Base-by-base conservation (phyloP, 306 rosid species). In the Argentina anserina region DNA sequence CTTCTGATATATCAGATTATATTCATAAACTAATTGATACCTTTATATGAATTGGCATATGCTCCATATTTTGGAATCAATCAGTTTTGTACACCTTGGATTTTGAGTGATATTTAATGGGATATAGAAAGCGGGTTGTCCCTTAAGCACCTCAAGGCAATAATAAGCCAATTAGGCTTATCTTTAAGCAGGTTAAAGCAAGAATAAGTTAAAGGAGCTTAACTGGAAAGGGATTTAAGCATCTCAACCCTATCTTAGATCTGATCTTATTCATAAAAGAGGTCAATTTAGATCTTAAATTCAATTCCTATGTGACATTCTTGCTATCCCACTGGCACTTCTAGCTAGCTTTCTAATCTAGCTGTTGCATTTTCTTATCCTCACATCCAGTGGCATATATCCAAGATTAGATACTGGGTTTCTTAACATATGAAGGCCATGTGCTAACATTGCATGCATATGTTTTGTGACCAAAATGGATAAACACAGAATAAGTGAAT, bases 171-270 rank as follows among this genome's bases (percentile, higher is more conserved):
- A 59, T 58, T 21, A 40, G 33, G n/a, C 47, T 25, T 66, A 41
- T 41, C 70, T 40, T 41, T 5, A 41, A 66, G 45, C 36, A 66
- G 28, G 20, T 33, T 61, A 61, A 61, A 61, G 25, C 14, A 29
- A 42, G 70, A 66, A 66, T 66, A 23, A 42, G 28, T n/a, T 65
- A 65, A 65, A 65, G 29, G 17, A 63, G 46, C 45, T 63, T 18
- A 4, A 21, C 41, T 41, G 17, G 28, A 61, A 61, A 61, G 67
- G 42, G 14, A 28, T 12, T 63, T 43, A 69, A 45, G 76, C 79
- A 79, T 79, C 83, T 62, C 61, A 25, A 69, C 76, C 80, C 42
- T 75, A 75, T 61, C 76, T 34, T 71, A 52, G 7, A 69, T 60
- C 25, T 78, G 25, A 69, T 60, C 56, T 49, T 5, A 41, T 43